Evolutionary conservation across 768 basidiomycete species (phyloP).

Genomic region (Serendipita sp.): DNA sequence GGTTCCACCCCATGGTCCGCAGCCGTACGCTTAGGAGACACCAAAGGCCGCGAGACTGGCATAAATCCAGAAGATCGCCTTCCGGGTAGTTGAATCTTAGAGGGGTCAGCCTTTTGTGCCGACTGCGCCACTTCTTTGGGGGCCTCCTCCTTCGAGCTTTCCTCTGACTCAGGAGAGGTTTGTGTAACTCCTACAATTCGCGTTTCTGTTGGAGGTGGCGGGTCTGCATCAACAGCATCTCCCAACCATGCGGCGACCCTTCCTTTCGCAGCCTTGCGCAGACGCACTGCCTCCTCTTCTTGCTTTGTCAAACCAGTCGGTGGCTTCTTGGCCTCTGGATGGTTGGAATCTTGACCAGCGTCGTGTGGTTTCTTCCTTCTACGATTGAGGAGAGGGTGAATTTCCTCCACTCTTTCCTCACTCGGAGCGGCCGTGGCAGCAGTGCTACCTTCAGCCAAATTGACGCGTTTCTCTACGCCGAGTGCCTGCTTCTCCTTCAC

Average conservation of each 20-base stretch:
- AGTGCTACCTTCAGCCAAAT: background rate
- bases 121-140: background rate
- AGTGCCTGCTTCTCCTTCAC: background rate
- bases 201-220: background rate
- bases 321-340: conserved; percentile 13
- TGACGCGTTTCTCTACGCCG: background rate
- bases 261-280: conserved; percentile 41
- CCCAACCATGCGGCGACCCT: conserved; percentile 69
- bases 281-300: conserved; percentile 23
- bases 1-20: background rate
- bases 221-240: conserved; percentile 33
- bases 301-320: conserved; percentile 10
- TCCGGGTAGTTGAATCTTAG: background rate
- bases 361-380: conserved; percentile 3
- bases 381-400: conserved; percentile 1
- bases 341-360: too few relatives aligned
- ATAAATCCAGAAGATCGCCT: background rate
- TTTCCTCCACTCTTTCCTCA: background rate
- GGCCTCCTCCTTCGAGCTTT: background rate
- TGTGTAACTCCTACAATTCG: background rate
- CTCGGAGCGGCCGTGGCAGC: background rate
- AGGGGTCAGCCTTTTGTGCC: background rate
- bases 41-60: background rate
- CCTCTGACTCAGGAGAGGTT: background rate
- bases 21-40: background rate